A percentile compares a stretch with the other conserved stretches of the same genome.
Evolutionary conservation across 2,329 filamentous ascomycete species (phyloP).

Genomic region (Thielaviopsis ethacetica): DNA sequence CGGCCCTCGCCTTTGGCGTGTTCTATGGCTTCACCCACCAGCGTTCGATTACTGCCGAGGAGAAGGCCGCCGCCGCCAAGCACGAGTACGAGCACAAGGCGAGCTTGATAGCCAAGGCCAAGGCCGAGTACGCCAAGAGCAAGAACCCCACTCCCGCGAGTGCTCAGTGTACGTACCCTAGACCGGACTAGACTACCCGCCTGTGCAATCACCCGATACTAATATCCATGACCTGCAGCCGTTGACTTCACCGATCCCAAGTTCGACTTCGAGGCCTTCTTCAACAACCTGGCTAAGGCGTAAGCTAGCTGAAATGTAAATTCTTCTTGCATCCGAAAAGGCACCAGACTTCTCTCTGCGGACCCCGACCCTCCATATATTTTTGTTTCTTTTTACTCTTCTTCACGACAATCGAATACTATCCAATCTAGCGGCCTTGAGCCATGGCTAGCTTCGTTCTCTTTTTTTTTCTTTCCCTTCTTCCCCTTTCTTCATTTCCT

Average conservation of each 20-base stretch:
- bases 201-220: neutral
- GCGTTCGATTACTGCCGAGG: constrained; percentile 54
- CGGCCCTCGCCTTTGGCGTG: constrained; percentile 76
- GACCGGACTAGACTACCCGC: neutral
- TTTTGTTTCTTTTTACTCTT: neutral
- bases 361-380: neutral
- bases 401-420: constrained; percentile 1
- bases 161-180: constrained; percentile 17
- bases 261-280: constrained; percentile 81
- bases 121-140: constrained; percentile 68
- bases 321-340: constrained; percentile 3
- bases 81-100: constrained; percentile 84
- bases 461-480: neutral
- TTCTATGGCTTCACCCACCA: constrained; percentile 96
- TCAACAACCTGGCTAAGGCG: constrained; percentile 44
- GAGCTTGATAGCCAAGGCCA: constrained; percentile 81
- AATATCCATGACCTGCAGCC: neutral
- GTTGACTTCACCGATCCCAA: constrained; percentile 61
- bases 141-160: constrained; percentile 37
- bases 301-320: constrained; percentile 19
- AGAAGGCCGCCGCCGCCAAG: constrained; percentile 54
- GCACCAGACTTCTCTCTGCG: neutral
- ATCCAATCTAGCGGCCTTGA: neutral
- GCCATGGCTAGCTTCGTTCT: neutral
- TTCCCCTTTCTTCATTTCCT: neutral